phyloP scores from a whole-genome alignment of 257 asterid species.

The Solanum chiquidenum region DNA sequence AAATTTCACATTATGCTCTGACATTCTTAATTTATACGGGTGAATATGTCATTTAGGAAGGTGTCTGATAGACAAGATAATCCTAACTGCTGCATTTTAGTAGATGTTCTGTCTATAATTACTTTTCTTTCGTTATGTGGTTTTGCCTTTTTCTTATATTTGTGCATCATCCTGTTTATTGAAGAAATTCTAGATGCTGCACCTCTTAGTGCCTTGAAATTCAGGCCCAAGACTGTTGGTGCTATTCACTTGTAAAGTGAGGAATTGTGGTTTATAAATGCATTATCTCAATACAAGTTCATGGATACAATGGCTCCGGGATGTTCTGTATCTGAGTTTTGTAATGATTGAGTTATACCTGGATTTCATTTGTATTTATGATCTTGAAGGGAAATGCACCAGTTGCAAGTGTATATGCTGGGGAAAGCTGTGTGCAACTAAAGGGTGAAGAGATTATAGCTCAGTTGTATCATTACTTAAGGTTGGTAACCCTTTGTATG shows the following conservation, averaged over 20 bases:
- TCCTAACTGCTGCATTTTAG: not conserved
- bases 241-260: not conserved
- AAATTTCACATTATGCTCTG: not conserved
- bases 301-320: not conserved
- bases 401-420: conserved; percentile 73
- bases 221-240: not conserved
- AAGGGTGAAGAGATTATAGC: conserved; percentile 53
- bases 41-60: not conserved
- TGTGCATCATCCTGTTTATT: not conserved
- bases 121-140: not conserved
- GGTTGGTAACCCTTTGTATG: conserved; percentile 56
- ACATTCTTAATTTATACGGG: not conserved
- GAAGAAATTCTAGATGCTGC: not conserved
- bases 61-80: not conserved
- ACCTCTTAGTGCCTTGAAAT: not conserved
- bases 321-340: not conserved
- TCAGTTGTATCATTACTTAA: conserved; percentile 49
- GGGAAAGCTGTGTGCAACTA: conserved; percentile 49
- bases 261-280: not conserved
- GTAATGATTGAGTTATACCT: not conserved
- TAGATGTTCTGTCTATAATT: not conserved
- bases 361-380: not conserved
- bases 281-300: not conserved
- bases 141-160: not conserved
- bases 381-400: conserved; percentile 61